These are phyloP conservation scores for Pisolithus microcarpus DNA, from an alignment of 768 basidiomycete species.

Conservation along the genomic window DNA sequence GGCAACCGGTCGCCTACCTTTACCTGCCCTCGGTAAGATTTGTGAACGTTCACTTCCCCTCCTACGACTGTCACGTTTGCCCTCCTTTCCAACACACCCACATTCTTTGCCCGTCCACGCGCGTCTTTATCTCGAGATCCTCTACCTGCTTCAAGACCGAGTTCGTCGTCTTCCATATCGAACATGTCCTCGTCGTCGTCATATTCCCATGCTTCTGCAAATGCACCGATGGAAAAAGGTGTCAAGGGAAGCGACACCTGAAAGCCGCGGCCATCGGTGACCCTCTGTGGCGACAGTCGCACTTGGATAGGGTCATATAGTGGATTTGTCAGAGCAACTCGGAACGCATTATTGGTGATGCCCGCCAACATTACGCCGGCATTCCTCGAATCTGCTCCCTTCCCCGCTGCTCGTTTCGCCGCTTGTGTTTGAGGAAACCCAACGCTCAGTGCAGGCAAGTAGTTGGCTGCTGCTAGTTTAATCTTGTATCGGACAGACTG, in stretches of 20 bases:
- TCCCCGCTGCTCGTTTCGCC: slow-evolving; percentile 31
- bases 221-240: slow-evolving; percentile 79
- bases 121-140: slow-evolving; percentile 41
- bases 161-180: slow-evolving; percentile 38
- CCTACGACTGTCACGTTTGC: slow-evolving; percentile 87
- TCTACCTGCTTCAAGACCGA: slow-evolving; percentile 29
- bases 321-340: slow-evolving; percentile 89
- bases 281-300: slow-evolving; percentile 69
- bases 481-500: slow-evolving; percentile 94
- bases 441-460: slow-evolving; percentile 81
- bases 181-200: slow-evolving; percentile 90
- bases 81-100: slow-evolving; percentile 81
- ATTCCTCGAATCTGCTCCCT: slow-evolving; percentile 34
- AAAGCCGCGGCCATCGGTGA: slow-evolving; percentile 43
- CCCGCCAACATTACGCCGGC: slow-evolving; percentile 57
- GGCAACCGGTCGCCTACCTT: slow-evolving; percentile 47
- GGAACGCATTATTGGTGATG: slow-evolving; percentile 70
- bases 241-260: slow-evolving; percentile 72
- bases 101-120: slow-evolving; percentile 45
- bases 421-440: slow-evolving; percentile 51
- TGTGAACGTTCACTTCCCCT: slow-evolving; percentile 81
- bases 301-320: slow-evolving; percentile 94
- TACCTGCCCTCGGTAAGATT: slow-evolving; percentile 68
- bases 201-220: slow-evolving; percentile 97
- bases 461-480: slow-evolving; percentile 92